These are phyloP conservation scores for Mycena olivaceomarginata DNA, from an alignment of 768 basidiomycete genomes.

Conservation along the genomic window DNA sequence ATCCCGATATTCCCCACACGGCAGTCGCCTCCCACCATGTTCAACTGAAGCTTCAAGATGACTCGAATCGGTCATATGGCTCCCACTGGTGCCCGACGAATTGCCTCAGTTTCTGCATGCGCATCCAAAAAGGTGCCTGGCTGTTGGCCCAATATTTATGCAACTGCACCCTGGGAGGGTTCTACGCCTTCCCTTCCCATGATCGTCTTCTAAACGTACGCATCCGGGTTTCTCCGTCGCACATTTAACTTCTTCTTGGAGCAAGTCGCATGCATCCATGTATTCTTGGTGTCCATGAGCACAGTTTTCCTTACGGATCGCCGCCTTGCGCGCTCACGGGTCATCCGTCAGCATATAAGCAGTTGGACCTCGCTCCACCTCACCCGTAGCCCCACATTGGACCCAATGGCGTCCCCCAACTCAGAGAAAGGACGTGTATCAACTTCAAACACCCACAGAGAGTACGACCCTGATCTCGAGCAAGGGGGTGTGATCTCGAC, in stretches of 20 bases:
- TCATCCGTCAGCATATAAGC: conserved; percentile 23
- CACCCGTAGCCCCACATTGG: neutral
- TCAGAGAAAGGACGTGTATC: conserved; percentile 19
- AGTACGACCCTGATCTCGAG: conserved; percentile 10
- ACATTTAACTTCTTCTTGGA: neutral
- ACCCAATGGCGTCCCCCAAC: conserved; percentile 6
- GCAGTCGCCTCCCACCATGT: no score
- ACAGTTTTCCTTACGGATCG: conserved; percentile 9
- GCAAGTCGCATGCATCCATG: neutral
- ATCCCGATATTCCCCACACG: no score
- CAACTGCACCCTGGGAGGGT: neutral
- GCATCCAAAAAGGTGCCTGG: neutral
- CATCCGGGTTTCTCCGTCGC: neutral
- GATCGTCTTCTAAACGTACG: neutral
- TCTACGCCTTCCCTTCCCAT: neutral
- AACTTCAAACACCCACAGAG: conserved; percentile 5
- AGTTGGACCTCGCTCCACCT: neutral
- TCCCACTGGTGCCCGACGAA: no score
- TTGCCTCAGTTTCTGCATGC: no score
- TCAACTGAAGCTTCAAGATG: no score
- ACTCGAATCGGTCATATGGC: no score
- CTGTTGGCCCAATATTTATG: conserved; percentile 1
- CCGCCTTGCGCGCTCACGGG: conserved; percentile 19
- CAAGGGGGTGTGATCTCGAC: neutral
- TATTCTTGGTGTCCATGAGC: conserved; percentile 33